Evolutionary conservation across 495 filamentous ascomycete genomes (phyloP).

Genomic region (Staphylotrichum tortipilum): DNA sequence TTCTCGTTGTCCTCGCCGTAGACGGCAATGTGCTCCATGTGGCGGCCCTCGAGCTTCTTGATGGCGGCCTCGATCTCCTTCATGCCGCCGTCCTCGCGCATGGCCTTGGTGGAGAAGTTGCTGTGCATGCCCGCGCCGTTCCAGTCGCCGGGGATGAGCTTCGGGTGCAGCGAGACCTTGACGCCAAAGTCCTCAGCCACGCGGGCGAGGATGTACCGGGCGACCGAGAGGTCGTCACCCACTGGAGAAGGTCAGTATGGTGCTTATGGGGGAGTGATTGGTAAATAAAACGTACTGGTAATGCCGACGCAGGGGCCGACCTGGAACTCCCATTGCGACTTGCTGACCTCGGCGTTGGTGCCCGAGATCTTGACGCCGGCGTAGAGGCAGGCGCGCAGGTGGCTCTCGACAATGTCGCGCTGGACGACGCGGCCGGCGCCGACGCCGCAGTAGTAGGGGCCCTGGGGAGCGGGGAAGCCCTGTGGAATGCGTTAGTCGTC

Average conservation of each 20-base stretch:
- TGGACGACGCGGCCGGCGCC: slow-evolving; percentile 96
- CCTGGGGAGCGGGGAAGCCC: slow-evolving; percentile 89
- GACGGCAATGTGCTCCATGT: slow-evolving; percentile 91
- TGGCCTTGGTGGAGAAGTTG: slow-evolving; percentile 81
- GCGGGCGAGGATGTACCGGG: slow-evolving; percentile 91
- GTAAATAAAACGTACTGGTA: slow-evolving; percentile 31
- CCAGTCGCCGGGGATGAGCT: slow-evolving; percentile 98
- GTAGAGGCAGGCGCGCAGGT: slow-evolving; percentile 96
- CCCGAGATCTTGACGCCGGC: slow-evolving; percentile 89
- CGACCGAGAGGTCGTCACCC: slow-evolving; percentile 97
- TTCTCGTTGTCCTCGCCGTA: slow-evolving; percentile 90
- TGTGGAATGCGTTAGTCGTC: slow-evolving; percentile 15
- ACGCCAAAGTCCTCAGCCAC: slow-evolving; percentile 96
- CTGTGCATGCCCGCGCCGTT: slow-evolving; percentile 97
- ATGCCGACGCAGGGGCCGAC: slow-evolving; percentile 92
- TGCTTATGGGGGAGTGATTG: not conserved
- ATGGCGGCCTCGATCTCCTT: slow-evolving; percentile 72
- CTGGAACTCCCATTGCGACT: slow-evolving; percentile 99
- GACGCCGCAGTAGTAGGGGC: slow-evolving; percentile 98
- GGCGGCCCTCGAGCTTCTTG: slow-evolving; percentile 66
- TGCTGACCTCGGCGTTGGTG: slow-evolving; percentile 93
- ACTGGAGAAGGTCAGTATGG: slow-evolving; percentile 34
- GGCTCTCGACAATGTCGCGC: slow-evolving; percentile 96
- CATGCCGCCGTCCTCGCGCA: slow-evolving; percentile 88
- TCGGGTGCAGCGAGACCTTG: slow-evolving; percentile 92